Evolutionary conservation across 2,329 filamentous ascomycete genomes (phyloP), one percentile per base, ranked within the genome.

Genomic region (Chrysosporium keratinophilum): DNA sequence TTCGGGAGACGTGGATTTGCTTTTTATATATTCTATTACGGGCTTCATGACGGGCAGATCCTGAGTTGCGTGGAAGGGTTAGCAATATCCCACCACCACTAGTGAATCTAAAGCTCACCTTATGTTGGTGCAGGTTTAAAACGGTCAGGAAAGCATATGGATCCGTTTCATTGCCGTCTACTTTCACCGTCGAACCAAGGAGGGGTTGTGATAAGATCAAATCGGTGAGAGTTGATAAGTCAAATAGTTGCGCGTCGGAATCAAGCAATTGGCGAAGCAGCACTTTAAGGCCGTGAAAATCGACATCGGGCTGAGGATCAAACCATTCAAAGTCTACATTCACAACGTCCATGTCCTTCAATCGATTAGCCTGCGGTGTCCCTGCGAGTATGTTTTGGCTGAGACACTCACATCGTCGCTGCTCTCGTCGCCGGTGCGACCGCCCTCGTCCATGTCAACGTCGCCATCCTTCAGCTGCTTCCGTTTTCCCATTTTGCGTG

Each of bases 281-380:
- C 9, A 82, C 85, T 70, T 96, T 96, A 62, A 94, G 80, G 55
- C 93, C 93, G 71, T 97, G 91, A 71, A 97, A 97, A 71, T 98
- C 93, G 63, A 95, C 79, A 6, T 86, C 82, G 1, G 87, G 78
- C 63, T 93, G 85, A 58, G 91, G 95, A 72, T 96, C 94, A 75
- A 97, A 98, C 87, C 89, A 97, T 74, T 98, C 93, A 65, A 98
- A 98, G 60, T 97, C 91, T 55, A 97, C 89, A 66, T 97, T 85
- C 60, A 98, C 82, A 69, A 91, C 85, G 67, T 95, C 87, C 65
- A 89, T 85, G 64, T 95, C 88, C 87, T 95, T 33, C 39, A 33
- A 47, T 33, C 28, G 39, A 47, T 50, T 37, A 55, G 35, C 40
- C 42, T 11, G 9, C 31, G 41, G 19, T 11, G 50, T 5, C n/a